Base-by-base conservation (phyloP, 2,329 filamentous ascomycete genomes). In the Fusarium haematococcum region DNA sequence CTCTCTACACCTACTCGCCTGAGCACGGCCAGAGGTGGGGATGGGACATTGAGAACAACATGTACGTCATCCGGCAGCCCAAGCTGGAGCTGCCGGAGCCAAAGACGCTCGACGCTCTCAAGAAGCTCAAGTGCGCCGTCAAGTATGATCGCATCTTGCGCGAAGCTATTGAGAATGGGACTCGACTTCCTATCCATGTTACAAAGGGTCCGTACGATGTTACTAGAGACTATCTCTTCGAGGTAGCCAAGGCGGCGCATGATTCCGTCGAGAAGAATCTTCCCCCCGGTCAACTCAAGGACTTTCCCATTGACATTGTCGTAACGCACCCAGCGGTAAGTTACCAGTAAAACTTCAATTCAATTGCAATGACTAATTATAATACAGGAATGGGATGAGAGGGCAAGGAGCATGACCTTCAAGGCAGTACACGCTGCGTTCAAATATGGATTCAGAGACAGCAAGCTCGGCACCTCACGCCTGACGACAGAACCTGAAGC, bases 281-380 rank as follows among this genome's bases (percentile, higher is more conserved):
- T 8, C 63, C 57, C 2, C 25, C 63, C 6, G 33, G 56, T 5
- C 60, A 57, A 13, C 54, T 66, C 2, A 43, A 45, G 14, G 60
- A 65, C 5, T 70, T 70, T 32, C 61, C 70, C 6, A 63, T 73
- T n/a, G 70, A 73, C 6, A 23, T 73, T 9, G 45, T 73, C 41
- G 64, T 73, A 8, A 73, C 70, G 0, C 70, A 73, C 14, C 70
- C 70, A 7, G 70, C 65, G n/a, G 70, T 73, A 35, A 20, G 48
- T 54, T 63, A 1, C 3, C 7, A 7, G 2, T 4, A 14, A 20
- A 14, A 8, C n/a, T 25, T 3, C 0, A 2, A 7, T 27, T 48
- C 0, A 5, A 2, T 25, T 32, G 13, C 13, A 2, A 32, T n/a
- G 9, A 14, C 27, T 58, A 13, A 61, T 32, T 43, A 10, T 2